A percentile compares a stretch with the other conserved stretches of the same genome.
phyloP scores from a whole-genome alignment of 345 rosid species.

The Salix viminalis region DNA sequence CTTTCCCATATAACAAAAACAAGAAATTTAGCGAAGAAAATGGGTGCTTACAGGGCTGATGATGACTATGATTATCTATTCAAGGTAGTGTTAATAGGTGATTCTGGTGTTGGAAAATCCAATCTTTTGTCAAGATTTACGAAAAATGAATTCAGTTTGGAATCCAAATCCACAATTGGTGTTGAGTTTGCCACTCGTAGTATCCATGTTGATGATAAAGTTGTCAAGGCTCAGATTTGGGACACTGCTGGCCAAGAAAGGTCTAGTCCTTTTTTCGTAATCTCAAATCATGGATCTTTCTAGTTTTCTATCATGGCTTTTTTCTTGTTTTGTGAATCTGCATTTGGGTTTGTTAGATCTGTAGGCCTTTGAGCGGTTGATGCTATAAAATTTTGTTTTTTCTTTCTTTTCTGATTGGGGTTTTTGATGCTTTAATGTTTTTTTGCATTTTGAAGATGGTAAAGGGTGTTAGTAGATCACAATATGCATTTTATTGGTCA shows the following conservation, averaged over 20 bases:
- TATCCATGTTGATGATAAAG: conserved; percentile 28
- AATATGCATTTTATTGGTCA: background rate
- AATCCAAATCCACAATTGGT: conserved; percentile 29
- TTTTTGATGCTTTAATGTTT: background rate
- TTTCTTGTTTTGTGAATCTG: background rate
- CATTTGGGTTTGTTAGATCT: conserved; percentile 2
- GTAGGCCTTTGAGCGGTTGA: background rate
- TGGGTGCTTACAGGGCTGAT: conserved; percentile 25
- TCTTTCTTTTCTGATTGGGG: background rate
- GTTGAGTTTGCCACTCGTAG: conserved; percentile 30
- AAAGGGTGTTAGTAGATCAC: background rate
- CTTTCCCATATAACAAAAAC: background rate
- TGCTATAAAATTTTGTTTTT: background rate
- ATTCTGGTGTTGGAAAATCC: conserved; percentile 30
- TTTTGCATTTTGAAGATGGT: background rate
- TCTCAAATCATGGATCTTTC: background rate
- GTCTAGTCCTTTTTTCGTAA: background rate
- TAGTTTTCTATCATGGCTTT: background rate
- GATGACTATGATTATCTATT: conserved; percentile 27
- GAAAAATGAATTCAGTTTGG: conserved; percentile 23
- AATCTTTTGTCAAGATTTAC: conserved; percentile 29
- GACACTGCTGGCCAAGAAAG: conserved; percentile 32
- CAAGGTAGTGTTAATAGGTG: conserved; percentile 24
- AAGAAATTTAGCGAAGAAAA: background rate
- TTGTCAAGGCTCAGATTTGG: conserved; percentile 30